Conservation (phyloP, 768 basidiomycete genomes). For the Coprinellus micaceus region DNA sequence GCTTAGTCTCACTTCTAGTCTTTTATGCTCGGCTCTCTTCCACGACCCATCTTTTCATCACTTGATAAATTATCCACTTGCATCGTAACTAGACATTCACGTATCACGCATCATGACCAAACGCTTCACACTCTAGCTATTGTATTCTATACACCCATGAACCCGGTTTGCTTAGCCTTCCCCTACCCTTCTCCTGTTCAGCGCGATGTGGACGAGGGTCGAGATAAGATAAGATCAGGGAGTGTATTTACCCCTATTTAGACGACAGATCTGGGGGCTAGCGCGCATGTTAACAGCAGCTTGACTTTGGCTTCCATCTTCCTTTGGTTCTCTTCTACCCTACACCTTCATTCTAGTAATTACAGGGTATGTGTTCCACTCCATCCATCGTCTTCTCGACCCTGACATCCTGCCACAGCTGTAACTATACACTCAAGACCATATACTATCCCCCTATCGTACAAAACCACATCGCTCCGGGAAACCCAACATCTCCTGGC, state of each 20-base stretch:
- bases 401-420: too few relatives aligned
- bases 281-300: too few relatives aligned
- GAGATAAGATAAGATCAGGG: background rate
- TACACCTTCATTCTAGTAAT: background rate
- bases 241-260: background rate
- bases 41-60: background rate
- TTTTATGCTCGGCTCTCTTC: background rate
- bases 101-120: background rate
- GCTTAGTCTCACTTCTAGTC: too few relatives aligned
- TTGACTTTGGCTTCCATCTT: too few relatives aligned
- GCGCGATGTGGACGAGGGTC: background rate
- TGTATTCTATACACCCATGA: slow-evolving; percentile 1
- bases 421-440: too few relatives aligned
- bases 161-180: background rate
- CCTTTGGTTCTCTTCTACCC: background rate
- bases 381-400: too few relatives aligned
- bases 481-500: background rate
- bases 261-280: too few relatives aligned
- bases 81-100: background rate
- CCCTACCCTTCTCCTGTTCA: background rate
- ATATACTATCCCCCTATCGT: background rate
- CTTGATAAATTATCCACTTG: background rate
- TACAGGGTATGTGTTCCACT: background rate
- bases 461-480: background rate
- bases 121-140: background rate